Conservation (phyloP, 2,329 filamentous ascomycete genomes). For the Keithomyces neogunnii region DNA sequence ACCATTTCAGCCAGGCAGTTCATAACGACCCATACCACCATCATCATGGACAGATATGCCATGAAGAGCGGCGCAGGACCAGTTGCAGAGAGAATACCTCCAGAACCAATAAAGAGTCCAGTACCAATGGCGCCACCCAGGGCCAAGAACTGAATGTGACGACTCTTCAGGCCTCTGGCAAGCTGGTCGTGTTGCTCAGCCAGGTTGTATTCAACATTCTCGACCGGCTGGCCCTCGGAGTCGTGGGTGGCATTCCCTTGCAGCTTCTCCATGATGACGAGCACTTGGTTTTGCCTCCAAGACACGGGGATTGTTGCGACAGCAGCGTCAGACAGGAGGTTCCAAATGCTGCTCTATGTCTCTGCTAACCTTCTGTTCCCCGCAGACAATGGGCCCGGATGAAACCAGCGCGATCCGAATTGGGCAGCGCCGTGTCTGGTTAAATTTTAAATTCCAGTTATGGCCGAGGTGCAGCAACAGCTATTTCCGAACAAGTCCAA, state of each 20-base stretch:
- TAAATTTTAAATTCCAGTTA: neutral
- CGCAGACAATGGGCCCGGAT: neutral
- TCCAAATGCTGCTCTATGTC: neutral
- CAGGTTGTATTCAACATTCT: slow-evolving; percentile 25
- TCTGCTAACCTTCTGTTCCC: neutral
- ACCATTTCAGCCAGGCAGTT: slow-evolving; percentile 47
- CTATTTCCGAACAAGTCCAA: neutral
- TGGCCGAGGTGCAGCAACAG: neutral
- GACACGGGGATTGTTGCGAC: neutral
- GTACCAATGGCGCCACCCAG: slow-evolving; percentile 52
- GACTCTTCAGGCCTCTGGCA: slow-evolving; percentile 47
- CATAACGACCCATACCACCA: slow-evolving; percentile 45
- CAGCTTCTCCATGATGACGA: slow-evolving; percentile 13
- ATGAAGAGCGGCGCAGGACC: slow-evolving; percentile 63
- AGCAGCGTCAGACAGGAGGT: neutral
- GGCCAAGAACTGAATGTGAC: slow-evolving; percentile 53
- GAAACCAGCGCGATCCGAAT: neutral
- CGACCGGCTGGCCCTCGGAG: slow-evolving; percentile 15
- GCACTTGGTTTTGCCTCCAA: neutral
- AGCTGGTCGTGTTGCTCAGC: slow-evolving; percentile 35
- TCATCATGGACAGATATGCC: slow-evolving; percentile 52
- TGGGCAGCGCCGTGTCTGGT: neutral
- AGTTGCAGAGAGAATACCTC: slow-evolving; percentile 43
- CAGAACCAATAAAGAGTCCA: slow-evolving; percentile 55
- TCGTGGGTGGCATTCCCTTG: slow-evolving; percentile 7